Evolutionary conservation across 257 asterid species (phyloP).

Genomic region (Solanum gracilifrons): DNA sequence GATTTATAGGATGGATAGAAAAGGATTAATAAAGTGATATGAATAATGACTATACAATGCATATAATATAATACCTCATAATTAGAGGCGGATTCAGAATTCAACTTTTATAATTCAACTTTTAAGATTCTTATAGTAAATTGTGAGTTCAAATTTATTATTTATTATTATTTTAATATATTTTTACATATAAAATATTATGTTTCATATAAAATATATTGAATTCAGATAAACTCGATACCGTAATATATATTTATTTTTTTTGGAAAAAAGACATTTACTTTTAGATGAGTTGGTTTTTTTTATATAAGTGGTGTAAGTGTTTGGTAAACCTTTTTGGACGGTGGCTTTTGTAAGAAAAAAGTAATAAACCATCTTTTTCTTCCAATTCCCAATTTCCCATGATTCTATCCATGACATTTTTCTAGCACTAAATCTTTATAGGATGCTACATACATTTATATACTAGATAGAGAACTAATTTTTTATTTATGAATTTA

Average conservation of each 20-base stretch:
- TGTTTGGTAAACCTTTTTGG: slow-evolving; percentile 15
- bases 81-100: neutral
- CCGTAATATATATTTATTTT: neutral
- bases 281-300: neutral
- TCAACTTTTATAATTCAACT: neutral
- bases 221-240: neutral
- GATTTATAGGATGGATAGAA: neutral
- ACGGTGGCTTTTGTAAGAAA: slow-evolving; percentile 7
- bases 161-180: neutral
- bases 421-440: neutral
- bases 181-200: neutral
- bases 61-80: neutral
- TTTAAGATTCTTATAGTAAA: neutral
- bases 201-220: neutral
- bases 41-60: neutral
- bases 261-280: neutral
- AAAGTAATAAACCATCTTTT: slow-evolving; percentile 5
- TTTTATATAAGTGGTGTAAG: neutral
- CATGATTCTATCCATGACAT: slow-evolving; percentile 17
- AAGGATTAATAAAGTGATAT: neutral
- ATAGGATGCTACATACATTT: neutral
- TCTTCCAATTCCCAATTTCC: neutral
- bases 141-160: neutral
- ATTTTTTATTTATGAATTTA: neutral
- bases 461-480: neutral